Conservation (phyloP, 2,329 filamentous ascomycete genomes). For the Beauveria medogensis region DNA sequence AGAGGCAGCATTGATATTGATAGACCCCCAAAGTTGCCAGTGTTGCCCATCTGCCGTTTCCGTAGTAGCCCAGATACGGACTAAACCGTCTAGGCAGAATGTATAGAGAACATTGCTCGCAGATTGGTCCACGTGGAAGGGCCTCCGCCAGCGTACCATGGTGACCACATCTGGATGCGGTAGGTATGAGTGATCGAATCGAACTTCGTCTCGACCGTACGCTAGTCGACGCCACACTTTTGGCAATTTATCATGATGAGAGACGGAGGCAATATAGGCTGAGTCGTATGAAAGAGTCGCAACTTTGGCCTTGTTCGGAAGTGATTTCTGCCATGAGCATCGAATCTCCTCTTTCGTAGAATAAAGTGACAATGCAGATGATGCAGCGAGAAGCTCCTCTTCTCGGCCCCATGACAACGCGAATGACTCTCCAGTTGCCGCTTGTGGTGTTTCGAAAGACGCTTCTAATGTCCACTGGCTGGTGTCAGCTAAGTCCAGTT, state of each 20-base stretch:
- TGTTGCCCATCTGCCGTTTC: slow-evolving; percentile 64
- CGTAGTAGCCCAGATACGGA: slow-evolving; percentile 76
- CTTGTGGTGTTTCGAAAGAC: slow-evolving; percentile 40
- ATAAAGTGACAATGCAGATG: slow-evolving; percentile 62
- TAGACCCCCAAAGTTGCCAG: slow-evolving; percentile 69
- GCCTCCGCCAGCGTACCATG: slow-evolving; percentile 75
- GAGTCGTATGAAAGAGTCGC: slow-evolving; percentile 82
- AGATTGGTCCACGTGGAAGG: slow-evolving; percentile 67
- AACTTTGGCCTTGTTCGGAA: slow-evolving; percentile 66
- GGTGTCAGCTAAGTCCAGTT: slow-evolving; percentile 11
- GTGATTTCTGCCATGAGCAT: slow-evolving; percentile 63
- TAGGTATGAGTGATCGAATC: slow-evolving; percentile 87
- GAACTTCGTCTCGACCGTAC: slow-evolving; percentile 73
- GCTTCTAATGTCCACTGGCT: slow-evolving; percentile 56
- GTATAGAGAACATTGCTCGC: slow-evolving; percentile 87
- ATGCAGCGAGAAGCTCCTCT: slow-evolving; percentile 77
- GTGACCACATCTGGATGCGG: slow-evolving; percentile 78
- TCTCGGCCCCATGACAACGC: slow-evolving; percentile 77
- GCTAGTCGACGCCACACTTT: slow-evolving; percentile 89
- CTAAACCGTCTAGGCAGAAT: slow-evolving; percentile 68
- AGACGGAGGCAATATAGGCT: slow-evolving; percentile 74
- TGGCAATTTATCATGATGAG: slow-evolving; percentile 69
- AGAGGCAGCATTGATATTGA: slow-evolving; percentile 69
- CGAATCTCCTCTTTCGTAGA: slow-evolving; percentile 39
- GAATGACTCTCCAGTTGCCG: slow-evolving; percentile 27